A percentile compares a stretch with the other conserved stretches of the same genome.
Conservation (phyloP, 2,329 filamentous ascomycete species). For the Hypomyces rosellus region DNA sequence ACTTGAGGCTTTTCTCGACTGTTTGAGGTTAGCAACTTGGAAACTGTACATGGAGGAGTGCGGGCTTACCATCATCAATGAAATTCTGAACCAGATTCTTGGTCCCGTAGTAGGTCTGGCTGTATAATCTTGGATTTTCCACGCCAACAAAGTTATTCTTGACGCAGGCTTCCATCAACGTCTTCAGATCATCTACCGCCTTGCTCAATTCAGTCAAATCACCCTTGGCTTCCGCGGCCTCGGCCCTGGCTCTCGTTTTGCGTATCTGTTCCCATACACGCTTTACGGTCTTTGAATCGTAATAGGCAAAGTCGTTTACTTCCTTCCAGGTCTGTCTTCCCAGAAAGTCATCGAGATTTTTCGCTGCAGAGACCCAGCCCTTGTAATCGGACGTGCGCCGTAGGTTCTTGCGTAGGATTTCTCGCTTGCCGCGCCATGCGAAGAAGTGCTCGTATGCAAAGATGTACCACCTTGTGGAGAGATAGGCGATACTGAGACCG, state of each 20-base stretch:
- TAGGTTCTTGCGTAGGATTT: slow-evolving; percentile 64
- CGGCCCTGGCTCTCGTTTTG: slow-evolving; percentile 54
- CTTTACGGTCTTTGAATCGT: slow-evolving; percentile 78
- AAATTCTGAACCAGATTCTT: slow-evolving; percentile 90
- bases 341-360: slow-evolving; percentile 71
- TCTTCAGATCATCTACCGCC: slow-evolving; percentile 68
- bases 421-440: slow-evolving; percentile 77
- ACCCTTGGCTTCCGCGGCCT: slow-evolving; percentile 40
- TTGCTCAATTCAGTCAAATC: slow-evolving; percentile 35
- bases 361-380: slow-evolving; percentile 77
- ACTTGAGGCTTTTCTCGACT: slow-evolving; percentile 61
- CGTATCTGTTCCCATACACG: slow-evolving; percentile 71
- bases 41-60: not conserved
- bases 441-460: slow-evolving; percentile 87
- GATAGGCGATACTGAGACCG: slow-evolving; percentile 64
- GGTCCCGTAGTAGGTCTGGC: slow-evolving; percentile 96
- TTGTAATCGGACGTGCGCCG: slow-evolving; percentile 66
- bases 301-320: slow-evolving; percentile 73
- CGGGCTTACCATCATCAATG: slow-evolving; percentile 65
- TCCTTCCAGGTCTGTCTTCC: slow-evolving; percentile 77
- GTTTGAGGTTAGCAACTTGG: not conserved
- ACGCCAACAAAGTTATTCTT: slow-evolving; percentile 97
- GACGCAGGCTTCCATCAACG: slow-evolving; percentile 79
- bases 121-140: slow-evolving; percentile 91
- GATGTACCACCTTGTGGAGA: slow-evolving; percentile 82